Base-by-base conservation (phyloP, 2,329 filamentous ascomycete genomes). In the Cytospora mali region DNA sequence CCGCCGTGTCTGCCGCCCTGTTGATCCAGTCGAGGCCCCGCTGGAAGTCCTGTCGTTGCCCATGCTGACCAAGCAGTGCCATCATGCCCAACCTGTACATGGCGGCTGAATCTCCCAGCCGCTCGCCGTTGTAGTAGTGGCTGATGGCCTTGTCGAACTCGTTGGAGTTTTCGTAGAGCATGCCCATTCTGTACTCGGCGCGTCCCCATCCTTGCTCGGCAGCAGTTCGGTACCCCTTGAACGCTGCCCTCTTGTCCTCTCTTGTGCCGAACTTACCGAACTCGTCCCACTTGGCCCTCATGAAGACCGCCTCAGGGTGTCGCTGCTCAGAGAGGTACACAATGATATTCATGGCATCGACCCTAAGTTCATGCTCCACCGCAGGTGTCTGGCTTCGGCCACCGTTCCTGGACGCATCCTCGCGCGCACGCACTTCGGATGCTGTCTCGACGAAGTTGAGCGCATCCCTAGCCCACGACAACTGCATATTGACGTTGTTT, bases 131-230 rank as follows among this genome's bases (percentile, higher is more conserved):
- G 68, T 92, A 87, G 76, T 98, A 99, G 75, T 98, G 93, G 71
- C 89, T 88, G 71, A 97, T 88, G 6, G 95, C 95, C 75, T 96
- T 97, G 66, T 88, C 84, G 64, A 93, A 89, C 71, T 99, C 94
- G 72, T 96, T 96, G 5, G 93, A 94, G 74, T 91, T 93, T 77
- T 99, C 95, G 74, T 93, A 98, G 62, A 97, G 90, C 94, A 98
- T 99, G 66, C 95, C 95, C 78, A 99, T 96, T 53, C 95, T 88
- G 75, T 99, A 99, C 75, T 98, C 92, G 23, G 95, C 93, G 69
- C 95, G 84, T 25, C 89, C 87, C 77, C 93, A 96, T 62, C 92
- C 92, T 69, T 91, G 88, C 69, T 93, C 90, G 31, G 92, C 90
- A n/a, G 95, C 91, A 70, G 89, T 84, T 66, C 88, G 87, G 77